Base-by-base conservation (phyloP, 164 flowering plant genomes). In the Sextonia rubra region DNA sequence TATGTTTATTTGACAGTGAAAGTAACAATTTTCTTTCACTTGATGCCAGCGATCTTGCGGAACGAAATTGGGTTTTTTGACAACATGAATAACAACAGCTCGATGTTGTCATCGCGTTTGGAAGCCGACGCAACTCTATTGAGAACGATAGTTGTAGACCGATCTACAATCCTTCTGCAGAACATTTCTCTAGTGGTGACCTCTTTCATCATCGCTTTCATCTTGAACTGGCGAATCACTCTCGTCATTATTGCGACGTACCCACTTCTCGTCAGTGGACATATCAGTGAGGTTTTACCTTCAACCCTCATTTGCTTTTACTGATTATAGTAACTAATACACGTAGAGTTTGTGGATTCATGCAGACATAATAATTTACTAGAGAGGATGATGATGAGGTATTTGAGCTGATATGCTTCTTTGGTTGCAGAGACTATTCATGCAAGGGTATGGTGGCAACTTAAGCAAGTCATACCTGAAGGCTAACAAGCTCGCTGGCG, bases 61-160 rank as follows among this genome's bases (percentile, higher is more conserved):
- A 95, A 93, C 76, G 99, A 95, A 79, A 93, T 95, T 27, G 98
- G 91, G 64, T 95, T 92, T 89, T 95, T 95, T 79, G 99, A 95
- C 72, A 87, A 90, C 14, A 68, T 78, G 25, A 77, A 76, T 82
- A 88, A 90, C 78, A 82, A 86, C 72, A 95, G 98, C 81, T 74
- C 91, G 2, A 87, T 86, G 89, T 85, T 95, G 15, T 79, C 99
- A 1, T 90, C 99, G 1, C 91, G 96, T 25, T 79, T 95, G 62
- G 97, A 89, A 70, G 86, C 85, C 61, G 99, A 95, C 74, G 97
- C 95, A 61, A 88, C 93, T 71, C 77, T 95, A 73, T 73, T 95
- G 56, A 75, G 83, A 79, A 85, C 89, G 4, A 86, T 93, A 25
- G 94, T 91, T 8, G 99, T 90, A 20, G 99, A 95, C 76, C 87